Evolutionary conservation across 2,329 filamentous ascomycete species (phyloP).

Genomic region (Exophiala viscosa): DNA sequence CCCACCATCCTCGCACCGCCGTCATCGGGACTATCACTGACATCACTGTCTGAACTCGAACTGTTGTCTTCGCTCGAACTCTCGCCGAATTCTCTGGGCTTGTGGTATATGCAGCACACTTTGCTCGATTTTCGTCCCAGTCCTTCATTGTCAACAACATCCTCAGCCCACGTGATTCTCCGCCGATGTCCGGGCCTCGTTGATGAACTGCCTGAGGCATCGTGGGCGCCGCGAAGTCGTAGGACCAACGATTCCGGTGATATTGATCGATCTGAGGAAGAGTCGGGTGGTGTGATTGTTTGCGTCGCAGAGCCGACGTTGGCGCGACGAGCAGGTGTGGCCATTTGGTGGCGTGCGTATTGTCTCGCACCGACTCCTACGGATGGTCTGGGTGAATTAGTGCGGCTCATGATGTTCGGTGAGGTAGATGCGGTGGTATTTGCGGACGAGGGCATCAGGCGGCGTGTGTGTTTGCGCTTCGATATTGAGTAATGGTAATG

Average conservation of each 20-base stretch:
- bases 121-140: slow-evolving; percentile 93
- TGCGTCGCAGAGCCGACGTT: slow-evolving; percentile 28
- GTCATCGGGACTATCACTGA: slow-evolving; percentile 30
- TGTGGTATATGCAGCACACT: slow-evolving; percentile 99
- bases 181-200: slow-evolving; percentile 35
- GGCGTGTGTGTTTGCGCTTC: too few relatives aligned
- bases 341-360: slow-evolving; percentile 4
- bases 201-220: slow-evolving; percentile 4
- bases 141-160: slow-evolving; percentile 92
- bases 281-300: slow-evolving; percentile 31
- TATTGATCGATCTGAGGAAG: slow-evolving; percentile 13
- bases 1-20: slow-evolving; percentile 26
- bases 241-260: slow-evolving; percentile 28
- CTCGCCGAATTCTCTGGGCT: slow-evolving; percentile 74
- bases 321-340: slow-evolving; percentile 4
- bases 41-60: slow-evolving; percentile 44
- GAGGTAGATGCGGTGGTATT: too few relatives aligned
- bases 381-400: neutral
- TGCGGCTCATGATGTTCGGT: too few relatives aligned
- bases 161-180: slow-evolving; percentile 85
- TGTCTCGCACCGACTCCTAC: slow-evolving; percentile 3
- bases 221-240: slow-evolving; percentile 26
- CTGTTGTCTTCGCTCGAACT: slow-evolving; percentile 60
- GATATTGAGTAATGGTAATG: too few relatives aligned
- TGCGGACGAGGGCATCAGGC: too few relatives aligned